These are phyloP conservation scores for Phytophthora capsici DNA, from an alignment of 352 stramenopile species.

Conservation along the genomic window DNA sequence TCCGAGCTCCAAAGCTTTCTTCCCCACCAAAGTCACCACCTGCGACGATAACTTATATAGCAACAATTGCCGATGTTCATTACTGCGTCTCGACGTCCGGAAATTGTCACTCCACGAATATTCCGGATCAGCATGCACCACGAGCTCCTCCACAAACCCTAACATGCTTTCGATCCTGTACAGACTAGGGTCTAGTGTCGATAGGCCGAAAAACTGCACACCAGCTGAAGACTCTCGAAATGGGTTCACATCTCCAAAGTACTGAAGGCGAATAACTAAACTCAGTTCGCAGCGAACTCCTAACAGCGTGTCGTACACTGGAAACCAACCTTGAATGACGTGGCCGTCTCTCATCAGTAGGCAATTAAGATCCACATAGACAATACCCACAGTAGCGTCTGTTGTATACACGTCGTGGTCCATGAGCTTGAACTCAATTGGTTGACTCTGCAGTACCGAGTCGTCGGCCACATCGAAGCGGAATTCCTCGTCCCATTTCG, in stretches of 20 bases:
- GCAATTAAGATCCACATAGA: slow-evolving; percentile 99
- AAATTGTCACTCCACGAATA: slow-evolving; percentile 98
- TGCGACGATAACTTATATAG: slow-evolving; percentile 95
- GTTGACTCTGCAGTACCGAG: slow-evolving; percentile 97
- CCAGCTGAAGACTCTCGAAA: slow-evolving; percentile 97
- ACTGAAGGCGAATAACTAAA: slow-evolving; percentile 95
- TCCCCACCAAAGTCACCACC: slow-evolving; percentile 90
- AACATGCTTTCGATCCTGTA: slow-evolving; percentile 91
- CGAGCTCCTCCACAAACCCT: slow-evolving; percentile 95
- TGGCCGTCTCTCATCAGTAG: slow-evolving; percentile 94
- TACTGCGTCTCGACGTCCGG: slow-evolving; percentile 91
- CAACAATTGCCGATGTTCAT: slow-evolving; percentile 96
- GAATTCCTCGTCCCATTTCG: slow-evolving; percentile 98
- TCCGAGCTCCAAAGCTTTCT: slow-evolving; percentile 96
- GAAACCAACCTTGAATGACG: slow-evolving; percentile 97
- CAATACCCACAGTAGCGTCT: slow-evolving; percentile 95
- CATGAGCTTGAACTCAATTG: slow-evolving; percentile 98
- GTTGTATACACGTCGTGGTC: slow-evolving; percentile 95
- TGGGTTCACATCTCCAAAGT: slow-evolving; percentile 98
- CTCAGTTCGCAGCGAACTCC: slow-evolving; percentile 96
- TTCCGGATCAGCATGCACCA: slow-evolving; percentile 98
- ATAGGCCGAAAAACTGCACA: slow-evolving; percentile 98
- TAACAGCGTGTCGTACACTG: slow-evolving; percentile 97
- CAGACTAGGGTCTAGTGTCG: slow-evolving; percentile 90
- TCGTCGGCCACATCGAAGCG: slow-evolving; percentile 98